A percentile compares a stretch with the other conserved stretches of the same genome.
These are phyloP conservation scores for Bipolaris sorokiniana DNA, from an alignment of 2,329 filamentous ascomycete genomes.

Conservation along the genomic window DNA sequence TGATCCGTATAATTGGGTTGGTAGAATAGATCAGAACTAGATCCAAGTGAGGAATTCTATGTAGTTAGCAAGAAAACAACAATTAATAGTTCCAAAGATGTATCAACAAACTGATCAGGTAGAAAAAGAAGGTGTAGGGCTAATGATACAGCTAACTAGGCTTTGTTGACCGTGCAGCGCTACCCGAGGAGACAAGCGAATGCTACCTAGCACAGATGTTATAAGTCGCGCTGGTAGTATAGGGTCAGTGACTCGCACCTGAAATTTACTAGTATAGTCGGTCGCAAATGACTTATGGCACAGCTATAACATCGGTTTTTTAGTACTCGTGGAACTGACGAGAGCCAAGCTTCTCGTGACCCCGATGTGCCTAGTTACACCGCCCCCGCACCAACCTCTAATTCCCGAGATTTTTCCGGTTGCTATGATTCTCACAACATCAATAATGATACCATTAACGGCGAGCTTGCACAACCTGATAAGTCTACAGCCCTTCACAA, in stretches of 20 bases:
- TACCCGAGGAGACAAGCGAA: not conserved
- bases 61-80: too few relatives aligned
- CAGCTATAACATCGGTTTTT: not conserved
- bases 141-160: not conserved
- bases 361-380: not conserved
- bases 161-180: not conserved
- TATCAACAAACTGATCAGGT: too few relatives aligned
- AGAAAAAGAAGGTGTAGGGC: too few relatives aligned
- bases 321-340: not conserved
- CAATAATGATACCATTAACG: not conserved
- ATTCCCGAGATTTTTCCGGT: constrained; percentile 4
- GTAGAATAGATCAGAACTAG: too few relatives aligned
- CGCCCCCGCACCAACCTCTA: not conserved
- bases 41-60: too few relatives aligned
- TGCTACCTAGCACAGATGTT: not conserved
- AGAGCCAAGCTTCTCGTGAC: constrained; percentile 1
- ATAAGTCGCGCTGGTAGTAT: not conserved
- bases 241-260: not conserved
- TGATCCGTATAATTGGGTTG: too few relatives aligned
- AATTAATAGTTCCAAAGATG: too few relatives aligned
- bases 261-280: not conserved
- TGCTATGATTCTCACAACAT: constrained; percentile 1
- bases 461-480: constrained; percentile 1
- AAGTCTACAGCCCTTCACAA: not conserved
- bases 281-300: not conserved